Conservation (phyloP, 495 filamentous ascomycete species). For the Xylona heveae region DNA sequence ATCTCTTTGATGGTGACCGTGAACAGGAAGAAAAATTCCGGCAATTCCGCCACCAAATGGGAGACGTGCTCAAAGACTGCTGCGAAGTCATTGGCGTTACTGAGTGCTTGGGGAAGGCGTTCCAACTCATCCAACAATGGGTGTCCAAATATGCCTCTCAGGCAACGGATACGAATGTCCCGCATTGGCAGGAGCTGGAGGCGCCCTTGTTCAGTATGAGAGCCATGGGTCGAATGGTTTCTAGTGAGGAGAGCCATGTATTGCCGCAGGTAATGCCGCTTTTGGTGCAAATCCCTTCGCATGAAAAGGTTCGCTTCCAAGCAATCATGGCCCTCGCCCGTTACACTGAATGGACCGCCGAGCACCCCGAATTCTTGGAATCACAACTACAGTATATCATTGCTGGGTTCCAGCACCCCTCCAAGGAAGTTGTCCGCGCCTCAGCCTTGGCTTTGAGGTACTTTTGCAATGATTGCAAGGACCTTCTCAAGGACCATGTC, state of each 20-base stretch:
- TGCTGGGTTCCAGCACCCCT: constrained; percentile 64
- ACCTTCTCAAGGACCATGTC: constrained; percentile 60
- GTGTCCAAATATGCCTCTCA: constrained; percentile 59
- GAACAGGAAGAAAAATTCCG: constrained; percentile 95
- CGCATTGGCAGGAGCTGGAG: constrained; percentile 90
- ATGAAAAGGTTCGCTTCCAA: constrained; percentile 91
- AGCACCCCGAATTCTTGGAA: constrained; percentile 79
- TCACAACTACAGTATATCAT: constrained; percentile 89
- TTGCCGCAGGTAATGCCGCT: constrained; percentile 78
- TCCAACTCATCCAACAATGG: constrained; percentile 68
- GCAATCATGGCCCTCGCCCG: constrained; percentile 90
- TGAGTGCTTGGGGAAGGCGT: constrained; percentile 75
- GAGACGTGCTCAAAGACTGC: constrained; percentile 92
- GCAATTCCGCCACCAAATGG: constrained; percentile 90
- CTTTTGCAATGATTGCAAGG: constrained; percentile 84
- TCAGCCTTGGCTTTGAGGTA: constrained; percentile 91
- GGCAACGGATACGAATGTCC: constrained; percentile 51
- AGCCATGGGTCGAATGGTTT: constrained; percentile 95
- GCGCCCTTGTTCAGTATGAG: constrained; percentile 87
- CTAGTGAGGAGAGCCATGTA: constrained; percentile 63
- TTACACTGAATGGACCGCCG: constrained; percentile 94
- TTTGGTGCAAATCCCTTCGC: constrained; percentile 80
- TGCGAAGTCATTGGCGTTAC: constrained; percentile 87
- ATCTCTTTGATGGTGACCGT: constrained; percentile 87
- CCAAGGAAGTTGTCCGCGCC: constrained; percentile 72